Base-by-base conservation (phyloP, 2,329 filamentous ascomycete species). In the Ustulina deusta region DNA sequence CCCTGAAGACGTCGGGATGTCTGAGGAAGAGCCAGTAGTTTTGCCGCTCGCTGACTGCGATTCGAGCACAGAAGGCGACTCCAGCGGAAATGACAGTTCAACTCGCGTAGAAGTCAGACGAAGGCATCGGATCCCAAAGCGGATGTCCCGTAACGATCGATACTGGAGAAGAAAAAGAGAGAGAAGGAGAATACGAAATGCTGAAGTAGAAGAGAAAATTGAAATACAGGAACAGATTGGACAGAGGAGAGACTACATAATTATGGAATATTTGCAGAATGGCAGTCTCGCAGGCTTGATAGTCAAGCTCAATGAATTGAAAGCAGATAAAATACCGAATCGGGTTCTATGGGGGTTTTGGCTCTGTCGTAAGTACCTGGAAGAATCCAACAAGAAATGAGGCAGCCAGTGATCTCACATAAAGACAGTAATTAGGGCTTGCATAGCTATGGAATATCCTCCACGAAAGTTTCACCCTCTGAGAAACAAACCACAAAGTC, bases 361-460 rank as follows among this genome's bases (percentile, higher is more conserved):
- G 65, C 68, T 72, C 11, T 73, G 71, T 34, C 25, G 71, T 71
- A 64, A 66, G 71, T 79, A 6, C 11, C 9, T 2, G 2, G 2
- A 15, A 42, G 13, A 1, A 51, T 13, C 11, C 36, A 32, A 9
- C 6, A 6, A 57, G 32, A 25, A n/a, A 13, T 3, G 5, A 36
- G 25, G 3, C 10, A 13, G 4, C 3, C 4, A 20, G 25, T 48
- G 6, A 25, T 42, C 66, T 59, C 51, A 46, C 34, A 15, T 63
- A 52, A 68, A 6, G 51, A 13, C 61, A 73, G 72, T 74, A n/a
- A 57, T 74, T 10, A 61, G 71, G 52, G 65, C 61, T 5, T 74
- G 71, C 46, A 59, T 74, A 49, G 71, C 66, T 4, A 69, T 75
- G 68, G 71, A 74, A 46, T 73, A 72, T 29, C 71, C 72, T 17